These are phyloP conservation scores for Soucietia sequanensis DNA, from an alignment of 805 yeast genomes.

Conservation along the genomic window DNA sequence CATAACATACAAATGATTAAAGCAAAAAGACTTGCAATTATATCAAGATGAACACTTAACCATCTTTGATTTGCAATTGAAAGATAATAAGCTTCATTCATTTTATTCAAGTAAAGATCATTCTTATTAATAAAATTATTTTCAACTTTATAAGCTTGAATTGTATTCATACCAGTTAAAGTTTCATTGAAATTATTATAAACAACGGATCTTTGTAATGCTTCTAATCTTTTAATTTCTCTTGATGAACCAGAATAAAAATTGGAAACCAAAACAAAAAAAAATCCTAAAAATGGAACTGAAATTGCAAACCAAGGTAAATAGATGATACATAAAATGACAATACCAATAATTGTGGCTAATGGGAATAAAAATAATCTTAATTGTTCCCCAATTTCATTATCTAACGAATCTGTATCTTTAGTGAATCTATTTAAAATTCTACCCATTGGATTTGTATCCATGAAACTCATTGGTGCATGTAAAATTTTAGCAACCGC, in stretches of 20 bases:
- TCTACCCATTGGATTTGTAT: slow-evolving; percentile 44
- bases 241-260: slow-evolving; percentile 48
- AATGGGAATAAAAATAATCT: slow-evolving; percentile 40
- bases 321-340: slow-evolving; percentile 47
- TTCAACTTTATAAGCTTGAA: slow-evolving; percentile 41
- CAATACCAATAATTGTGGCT: slow-evolving; percentile 38
- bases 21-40: slow-evolving; percentile 48
- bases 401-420: slow-evolving; percentile 46
- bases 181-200: slow-evolving; percentile 50
- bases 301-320: slow-evolving; percentile 57
- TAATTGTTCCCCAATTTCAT: slow-evolving; percentile 43
- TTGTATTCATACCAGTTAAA: slow-evolving; percentile 47
- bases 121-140: slow-evolving; percentile 37
- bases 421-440: slow-evolving; percentile 44
- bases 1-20: slow-evolving; percentile 56
- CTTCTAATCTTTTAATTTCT: slow-evolving; percentile 49
- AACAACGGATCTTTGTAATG: slow-evolving; percentile 47
- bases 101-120: slow-evolving; percentile 41
- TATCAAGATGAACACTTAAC: slow-evolving; percentile 55
- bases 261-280: slow-evolving; percentile 37
- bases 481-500: slow-evolving; percentile 40
- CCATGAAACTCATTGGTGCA: slow-evolving; percentile 44
- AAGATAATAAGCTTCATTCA: slow-evolving; percentile 53
- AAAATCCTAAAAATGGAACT: slow-evolving; percentile 48
- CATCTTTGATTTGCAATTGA: slow-evolving; percentile 60